Percentiles rank a stretch among this genome's conserved stretches.
phyloP scores from a whole-genome alignment of 352 stramenopile species.

The Chrysophaeum taylorii region DNA sequence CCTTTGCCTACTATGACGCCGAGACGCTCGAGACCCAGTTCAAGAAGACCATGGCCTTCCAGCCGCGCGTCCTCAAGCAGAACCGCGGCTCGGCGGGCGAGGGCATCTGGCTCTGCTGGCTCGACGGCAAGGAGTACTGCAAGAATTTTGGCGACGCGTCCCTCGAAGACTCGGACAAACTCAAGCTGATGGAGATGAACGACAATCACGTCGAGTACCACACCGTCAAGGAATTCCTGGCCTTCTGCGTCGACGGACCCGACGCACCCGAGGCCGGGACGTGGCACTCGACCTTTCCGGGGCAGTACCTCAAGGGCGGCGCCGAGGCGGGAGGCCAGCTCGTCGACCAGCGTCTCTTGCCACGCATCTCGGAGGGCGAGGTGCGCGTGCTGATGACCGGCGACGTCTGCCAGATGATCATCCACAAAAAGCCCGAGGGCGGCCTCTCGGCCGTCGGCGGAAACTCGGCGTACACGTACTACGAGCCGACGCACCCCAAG shows the following conservation, averaged over 20 bases:
- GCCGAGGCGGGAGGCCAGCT: background rate
- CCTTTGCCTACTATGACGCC: background rate
- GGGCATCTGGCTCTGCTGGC: background rate
- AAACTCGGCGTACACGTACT: slow-evolving; percentile 15
- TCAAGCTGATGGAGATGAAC: slow-evolving; percentile 12
- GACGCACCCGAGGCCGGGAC: background rate
- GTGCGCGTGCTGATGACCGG: slow-evolving; percentile 1
- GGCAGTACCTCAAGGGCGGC: slow-evolving; percentile 13
- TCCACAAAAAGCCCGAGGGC: slow-evolving; percentile 20
- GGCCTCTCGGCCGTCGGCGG: background rate
- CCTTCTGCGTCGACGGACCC: slow-evolving; percentile 12
- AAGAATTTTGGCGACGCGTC: too few relatives aligned
- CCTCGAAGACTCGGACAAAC: too few relatives aligned
- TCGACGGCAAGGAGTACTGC: too few relatives aligned
- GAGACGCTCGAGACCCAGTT: background rate
- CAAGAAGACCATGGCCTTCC: background rate
- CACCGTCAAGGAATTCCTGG: slow-evolving; percentile 15
- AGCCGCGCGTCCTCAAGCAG: slow-evolving; percentile 8
- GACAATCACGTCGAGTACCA: slow-evolving; percentile 16
- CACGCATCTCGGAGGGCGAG: slow-evolving; percentile 13
- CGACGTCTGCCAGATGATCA: background rate
- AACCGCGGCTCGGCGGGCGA: slow-evolving; percentile 11
- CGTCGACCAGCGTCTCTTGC: slow-evolving; percentile 18
- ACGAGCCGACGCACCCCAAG: background rate
- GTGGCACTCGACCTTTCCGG: slow-evolving; percentile 1